A percentile compares a stretch with the other conserved stretches of the same genome.
These are phyloP conservation scores for Colletotrichum costaricense DNA, from an alignment of 2,329 filamentous ascomycete genomes.

Conservation along the genomic window DNA sequence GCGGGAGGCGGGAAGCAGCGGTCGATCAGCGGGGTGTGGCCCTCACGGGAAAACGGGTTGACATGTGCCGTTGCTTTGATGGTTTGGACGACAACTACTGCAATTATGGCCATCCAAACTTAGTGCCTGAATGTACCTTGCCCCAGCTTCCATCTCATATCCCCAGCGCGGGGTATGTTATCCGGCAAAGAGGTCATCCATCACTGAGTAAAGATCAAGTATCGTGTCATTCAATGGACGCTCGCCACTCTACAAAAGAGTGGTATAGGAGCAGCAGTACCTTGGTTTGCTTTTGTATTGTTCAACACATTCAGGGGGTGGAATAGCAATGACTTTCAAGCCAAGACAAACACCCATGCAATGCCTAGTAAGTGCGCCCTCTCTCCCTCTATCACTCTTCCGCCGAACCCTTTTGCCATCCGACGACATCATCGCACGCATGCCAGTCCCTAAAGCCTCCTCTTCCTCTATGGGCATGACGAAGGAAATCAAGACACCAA, in stretches of 20 bases:
- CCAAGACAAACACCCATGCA: not conserved
- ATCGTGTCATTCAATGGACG: not conserved
- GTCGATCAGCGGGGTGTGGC: too few species aligned
- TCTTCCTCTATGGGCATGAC: not conserved
- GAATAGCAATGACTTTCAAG: not conserved
- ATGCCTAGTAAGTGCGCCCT: not conserved
- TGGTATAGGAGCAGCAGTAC: not conserved
- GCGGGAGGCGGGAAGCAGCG: too few species aligned
- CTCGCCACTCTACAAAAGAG: not conserved
- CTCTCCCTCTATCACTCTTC: too few species aligned
- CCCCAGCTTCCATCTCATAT: too few species aligned
- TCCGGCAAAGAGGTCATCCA: not conserved
- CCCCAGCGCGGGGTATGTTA: too few species aligned
- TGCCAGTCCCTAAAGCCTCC: not conserved
- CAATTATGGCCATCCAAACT: not conserved
- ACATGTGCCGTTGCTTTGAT: not conserved
- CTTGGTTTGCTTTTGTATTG: not conserved
- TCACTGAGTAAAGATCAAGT: not conserved
- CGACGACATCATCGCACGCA: not conserved
- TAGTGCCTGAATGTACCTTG: too few species aligned
- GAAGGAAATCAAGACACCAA: slow-evolving; percentile 1
- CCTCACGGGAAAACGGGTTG: not conserved
- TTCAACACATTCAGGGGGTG: not conserved
- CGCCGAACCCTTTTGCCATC: not conserved
- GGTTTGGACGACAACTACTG: not conserved